Evolutionary conservation across 306 rosid genomes (phyloP).

Genomic region (Prunus padus): DNA sequence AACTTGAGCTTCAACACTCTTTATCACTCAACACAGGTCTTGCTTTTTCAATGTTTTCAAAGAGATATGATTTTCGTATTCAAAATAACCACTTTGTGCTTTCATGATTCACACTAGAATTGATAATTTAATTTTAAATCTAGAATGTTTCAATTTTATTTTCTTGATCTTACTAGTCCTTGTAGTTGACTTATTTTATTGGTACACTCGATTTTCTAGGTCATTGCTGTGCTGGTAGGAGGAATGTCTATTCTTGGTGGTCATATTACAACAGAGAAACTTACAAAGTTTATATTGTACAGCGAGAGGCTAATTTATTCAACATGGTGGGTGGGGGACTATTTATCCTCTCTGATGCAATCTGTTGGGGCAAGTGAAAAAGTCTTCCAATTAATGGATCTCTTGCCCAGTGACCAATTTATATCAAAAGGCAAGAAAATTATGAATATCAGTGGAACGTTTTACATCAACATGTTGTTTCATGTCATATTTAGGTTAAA

Average conservation of each 20-base stretch:
- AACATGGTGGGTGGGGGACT: slow-evolving; percentile 99
- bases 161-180: slow-evolving; percentile 19
- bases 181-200: slow-evolving; percentile 35
- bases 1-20: slow-evolving; percentile 75
- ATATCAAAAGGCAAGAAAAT: slow-evolving; percentile 59
- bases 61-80: not conserved
- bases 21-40: slow-evolving; percentile 94
- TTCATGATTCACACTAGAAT: not conserved
- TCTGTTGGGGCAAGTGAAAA: slow-evolving; percentile 98
- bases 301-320: slow-evolving; percentile 94
- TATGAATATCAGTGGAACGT: slow-evolving; percentile 17
- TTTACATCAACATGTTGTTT: slow-evolving; percentile 21
- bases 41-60: slow-evolving; percentile 11
- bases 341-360: slow-evolving; percentile 87
- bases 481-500: slow-evolving; percentile 16
- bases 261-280: slow-evolving; percentile 84
- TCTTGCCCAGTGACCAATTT: slow-evolving; percentile 80
- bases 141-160: not conserved
- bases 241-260: slow-evolving; percentile 89
- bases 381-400: slow-evolving; percentile 93
- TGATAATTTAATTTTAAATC: not conserved
- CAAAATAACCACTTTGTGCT: slow-evolving; percentile 1
- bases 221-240: slow-evolving; percentile 82
- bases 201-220: slow-evolving; percentile 44
- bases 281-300: slow-evolving; percentile 88